Evolutionary conservation across 129 eudicot species (phyloP).

Genomic region (Artemisia tridentata): DNA sequence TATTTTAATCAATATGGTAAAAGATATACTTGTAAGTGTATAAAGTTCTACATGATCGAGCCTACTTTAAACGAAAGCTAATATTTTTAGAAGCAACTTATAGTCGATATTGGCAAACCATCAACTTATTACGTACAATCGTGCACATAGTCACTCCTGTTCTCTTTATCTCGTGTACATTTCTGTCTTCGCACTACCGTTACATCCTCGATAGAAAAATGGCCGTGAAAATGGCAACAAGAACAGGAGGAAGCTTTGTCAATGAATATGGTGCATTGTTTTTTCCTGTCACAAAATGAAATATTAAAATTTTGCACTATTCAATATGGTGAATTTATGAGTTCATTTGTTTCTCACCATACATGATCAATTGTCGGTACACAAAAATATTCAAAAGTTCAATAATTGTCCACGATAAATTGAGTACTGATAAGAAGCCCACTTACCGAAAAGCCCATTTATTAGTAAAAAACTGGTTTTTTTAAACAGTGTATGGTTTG

Average conservation of each 20-base stretch:
- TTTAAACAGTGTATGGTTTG: too few species aligned
- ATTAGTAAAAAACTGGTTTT: too few species aligned
- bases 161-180: not conserved
- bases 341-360: too few species aligned
- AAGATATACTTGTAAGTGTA: too few species aligned
- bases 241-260: conserved; percentile 21
- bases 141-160: not conserved
- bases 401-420: too few species aligned
- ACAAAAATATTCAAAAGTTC: too few species aligned
- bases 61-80: not conserved
- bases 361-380: too few species aligned
- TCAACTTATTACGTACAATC: conserved; percentile 15
- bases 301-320: not conserved
- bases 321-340: too few species aligned
- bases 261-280: conserved; percentile 19
- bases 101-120: not conserved
- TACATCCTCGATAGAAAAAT: conserved; percentile 15
- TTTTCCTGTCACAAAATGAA: conserved; percentile 21
- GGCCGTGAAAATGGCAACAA: conserved; percentile 22
- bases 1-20: too few species aligned
- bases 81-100: not conserved
- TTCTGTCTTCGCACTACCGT: not conserved
- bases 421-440: too few species aligned
- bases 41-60: not conserved
- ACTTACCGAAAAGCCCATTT: too few species aligned